Conservation (phyloP, 176 grass and related monocot genomes). For the Aegilops sharonensis region DNA sequence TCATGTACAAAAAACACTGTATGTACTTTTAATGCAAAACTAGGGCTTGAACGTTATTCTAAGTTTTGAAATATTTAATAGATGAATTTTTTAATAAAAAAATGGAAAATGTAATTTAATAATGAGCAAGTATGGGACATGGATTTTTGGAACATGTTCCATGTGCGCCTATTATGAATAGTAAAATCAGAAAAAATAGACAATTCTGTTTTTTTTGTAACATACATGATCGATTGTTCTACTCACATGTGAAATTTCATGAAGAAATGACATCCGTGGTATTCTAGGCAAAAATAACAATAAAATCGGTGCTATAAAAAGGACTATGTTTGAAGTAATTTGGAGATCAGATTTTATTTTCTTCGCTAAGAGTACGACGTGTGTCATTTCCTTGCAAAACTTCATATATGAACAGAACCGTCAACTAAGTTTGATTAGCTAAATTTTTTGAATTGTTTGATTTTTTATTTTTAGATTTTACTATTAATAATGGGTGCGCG, state of each 20-base stretch:
- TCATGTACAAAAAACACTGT: background rate
- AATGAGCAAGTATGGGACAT: background rate
- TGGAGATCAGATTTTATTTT: background rate
- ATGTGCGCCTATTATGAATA: background rate
- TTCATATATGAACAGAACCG: background rate
- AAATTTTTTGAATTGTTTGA: background rate
- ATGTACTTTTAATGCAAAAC: background rate
- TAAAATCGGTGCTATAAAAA: background rate
- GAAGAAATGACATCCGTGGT: background rate
- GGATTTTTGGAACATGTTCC: background rate
- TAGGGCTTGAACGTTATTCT: background rate
- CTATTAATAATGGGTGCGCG: background rate
- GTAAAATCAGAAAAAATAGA: background rate
- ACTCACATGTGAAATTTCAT: background rate
- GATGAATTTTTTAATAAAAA: background rate
- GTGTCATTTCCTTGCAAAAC: background rate
- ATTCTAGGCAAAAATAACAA: background rate
- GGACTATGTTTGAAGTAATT: background rate
- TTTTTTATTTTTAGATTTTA: background rate
- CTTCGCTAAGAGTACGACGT: background rate
- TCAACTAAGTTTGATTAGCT: background rate
- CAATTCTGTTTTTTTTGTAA: background rate
- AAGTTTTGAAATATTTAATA: background rate
- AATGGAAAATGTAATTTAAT: background rate
- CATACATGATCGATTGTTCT: background rate